phyloP scores from a whole-genome alignment of 306 rosid species.

The Rosa lucieae region DNA sequence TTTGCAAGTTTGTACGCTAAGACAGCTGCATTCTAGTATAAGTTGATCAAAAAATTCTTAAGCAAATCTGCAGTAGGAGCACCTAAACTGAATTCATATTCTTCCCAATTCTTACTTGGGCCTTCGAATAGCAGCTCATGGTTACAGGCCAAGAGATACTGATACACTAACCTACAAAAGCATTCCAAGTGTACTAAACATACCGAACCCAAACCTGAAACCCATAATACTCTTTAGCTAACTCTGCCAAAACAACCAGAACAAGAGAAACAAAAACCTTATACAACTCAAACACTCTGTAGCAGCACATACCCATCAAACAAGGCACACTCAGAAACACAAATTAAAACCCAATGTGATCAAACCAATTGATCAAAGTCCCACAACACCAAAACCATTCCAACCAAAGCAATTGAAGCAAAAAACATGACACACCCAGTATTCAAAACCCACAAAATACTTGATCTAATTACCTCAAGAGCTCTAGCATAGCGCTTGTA shows the following conservation, averaged over 20 bases:
- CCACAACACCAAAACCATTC: not conserved
- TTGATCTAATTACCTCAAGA: conserved; percentile 60
- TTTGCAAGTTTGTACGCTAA: not conserved
- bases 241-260: not conserved
- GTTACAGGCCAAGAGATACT: not conserved
- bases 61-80: not conserved
- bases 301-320: conserved; percentile 7
- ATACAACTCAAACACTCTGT: not conserved
- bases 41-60: not conserved
- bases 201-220: not conserved
- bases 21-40: not conserved
- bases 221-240: not conserved
- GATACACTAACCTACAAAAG: not conserved
- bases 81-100: not conserved
- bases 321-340: not conserved
- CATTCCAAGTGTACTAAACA: not conserved
- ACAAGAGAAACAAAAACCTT: not conserved
- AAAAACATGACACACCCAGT: not conserved
- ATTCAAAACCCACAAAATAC: not conserved
- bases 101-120: not conserved
- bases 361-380: not conserved
- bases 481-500: conserved; percentile 49
- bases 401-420: not conserved
- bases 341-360: not conserved
- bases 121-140: not conserved